These are phyloP conservation scores for Sanghuangporus weigelae DNA, from an alignment of 1,284 basidiomycete species.

Conservation along the genomic window DNA sequence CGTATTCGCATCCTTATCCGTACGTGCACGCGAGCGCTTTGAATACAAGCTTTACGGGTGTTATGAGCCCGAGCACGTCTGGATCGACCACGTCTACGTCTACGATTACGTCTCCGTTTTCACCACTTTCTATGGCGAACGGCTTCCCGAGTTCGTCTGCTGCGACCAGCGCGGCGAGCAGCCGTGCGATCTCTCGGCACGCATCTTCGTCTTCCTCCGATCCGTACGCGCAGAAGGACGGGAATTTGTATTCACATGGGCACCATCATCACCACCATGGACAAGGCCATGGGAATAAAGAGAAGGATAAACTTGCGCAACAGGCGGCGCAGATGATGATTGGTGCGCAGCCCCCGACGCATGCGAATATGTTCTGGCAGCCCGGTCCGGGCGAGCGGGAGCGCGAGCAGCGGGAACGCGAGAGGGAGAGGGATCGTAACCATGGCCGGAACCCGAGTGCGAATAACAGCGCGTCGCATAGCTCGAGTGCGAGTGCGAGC, in stretches of 20 bases:
- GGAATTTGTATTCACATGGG: background rate
- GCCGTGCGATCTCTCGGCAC: conserved; percentile 16
- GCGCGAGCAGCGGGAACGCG: background rate
- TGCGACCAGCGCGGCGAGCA: conserved; percentile 9
- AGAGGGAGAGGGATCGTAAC: conserved; percentile 9
- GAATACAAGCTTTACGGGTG: background rate
- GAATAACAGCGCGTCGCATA: conserved; percentile 6
- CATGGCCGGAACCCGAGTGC: conserved; percentile 14
- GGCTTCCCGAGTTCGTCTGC: conserved; percentile 3
- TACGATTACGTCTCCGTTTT: conserved; percentile 3
- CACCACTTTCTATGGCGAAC: conserved; percentile 7
- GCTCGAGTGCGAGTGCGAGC: conserved; percentile 10
- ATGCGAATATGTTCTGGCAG: conserved; percentile 17
- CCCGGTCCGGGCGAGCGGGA: conserved; percentile 13
- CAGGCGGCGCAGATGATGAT: conserved; percentile 4
- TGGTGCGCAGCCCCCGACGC: conserved; percentile 5
- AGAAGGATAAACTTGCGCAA: conserved; percentile 10
- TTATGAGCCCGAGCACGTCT: conserved; percentile 4
- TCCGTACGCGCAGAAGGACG: conserved; percentile 4
- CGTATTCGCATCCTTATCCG: conserved; percentile 4
- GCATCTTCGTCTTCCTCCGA: conserved; percentile 14
- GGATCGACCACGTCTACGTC: conserved; percentile 2
- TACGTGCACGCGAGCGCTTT: background rate
- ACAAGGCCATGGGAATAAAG: background rate
- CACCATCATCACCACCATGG: background rate